Evolutionary conservation across 768 basidiomycete species (phyloP), one percentile per base, ranked within the genome.

Genomic region (Suillus lakei): DNA sequence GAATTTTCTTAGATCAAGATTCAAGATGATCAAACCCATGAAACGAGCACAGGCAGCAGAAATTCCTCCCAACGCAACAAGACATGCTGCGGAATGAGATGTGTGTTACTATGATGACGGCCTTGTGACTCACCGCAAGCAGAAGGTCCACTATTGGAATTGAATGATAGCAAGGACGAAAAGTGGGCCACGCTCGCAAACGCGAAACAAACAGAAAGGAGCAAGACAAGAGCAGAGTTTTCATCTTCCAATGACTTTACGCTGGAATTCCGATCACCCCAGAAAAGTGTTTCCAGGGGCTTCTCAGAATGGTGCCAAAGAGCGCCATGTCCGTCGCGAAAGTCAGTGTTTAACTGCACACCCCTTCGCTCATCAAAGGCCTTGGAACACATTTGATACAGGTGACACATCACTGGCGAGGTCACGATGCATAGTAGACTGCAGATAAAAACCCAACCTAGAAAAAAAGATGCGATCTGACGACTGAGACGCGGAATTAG

Each of bases 41-140:
- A 84, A 73, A 12, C 79, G 76, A 1, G 74, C 79, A 26, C 76
- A 73, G 64, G 80, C 75, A 4, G 76, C 71, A 3, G 82, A 73
- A 72, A 84, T 78, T 28, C 78, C 79, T n/a, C 80, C 77, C 83
- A 80, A 83, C 4, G 82, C 81, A 32, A 83, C 74, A 2, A 81
- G 73, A 65, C 84, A 83, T 8, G 81, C 83, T 84, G 62, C 3
- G 61, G 21, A 55, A 36, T 39, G 16, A 39, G 51, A 64, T 43
- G 59, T 23, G 15, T 12, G 8, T 34, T 12, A 50, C 41, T 32
- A n/a, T 43, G 2, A 26, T 44, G 39, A 36, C 16, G 26, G 46
- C 26, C 15, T 23, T 28, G 15, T 43, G 15, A 67, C 77, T 39
- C 58, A 78, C 77, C 72, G 59, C 74, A 78, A 23, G 67, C 67